Evolutionary conservation across 2,329 filamentous ascomycete species (phyloP), one percentile per base, ranked within the genome.

Genomic region (Fusarium begoniae): DNA sequence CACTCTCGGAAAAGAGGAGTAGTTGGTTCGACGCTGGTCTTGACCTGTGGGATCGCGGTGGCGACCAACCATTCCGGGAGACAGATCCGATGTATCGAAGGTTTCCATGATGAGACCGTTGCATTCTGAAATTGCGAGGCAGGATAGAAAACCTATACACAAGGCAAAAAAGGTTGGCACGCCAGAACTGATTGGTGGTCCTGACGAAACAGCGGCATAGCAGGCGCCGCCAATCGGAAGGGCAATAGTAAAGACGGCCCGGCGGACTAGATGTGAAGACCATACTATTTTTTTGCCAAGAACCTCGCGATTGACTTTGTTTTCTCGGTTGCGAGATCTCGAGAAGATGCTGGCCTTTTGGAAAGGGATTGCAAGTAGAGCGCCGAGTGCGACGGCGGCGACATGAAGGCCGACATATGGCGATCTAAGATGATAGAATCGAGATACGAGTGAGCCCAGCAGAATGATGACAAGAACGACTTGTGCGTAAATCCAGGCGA

Each of bases 101-200:
- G 91, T 91, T 79, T 95, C 93, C 93, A 95, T 95, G 79, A 95
- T 88, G 38, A 95, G 83, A 2, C 93, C 92, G 72, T 92, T 90
- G 81, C 93, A 94, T 81, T 95, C 93, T 6, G 93, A 89, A 51
- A 94, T 90, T 3, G 92, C 93, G 15, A 96, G 87, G 58, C 90
- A 91, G 4, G 91, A 92, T 10, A 94, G 83, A 75, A 94, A 94
- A 1, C 92, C 92, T 20, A 94, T 87, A 8, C 90, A 80, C 2
- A 87, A 88, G 1, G 92, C 91, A 74, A 94, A 90, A 6, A 91
- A 79, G 8, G 91, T 90, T 7, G 93, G 93, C 2, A 91, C 83
- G n/a, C 87, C 87, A 63, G 90, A 87, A 60, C 88, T 89, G 28
- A 90, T 82, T 4, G 88, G 87, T 3, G 88, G 88, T 0, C 93